These are phyloP conservation scores for Pseudogymnoascus destructans DNA, from an alignment of 2,329 filamentous ascomycete genomes.

Conservation along the genomic window DNA sequence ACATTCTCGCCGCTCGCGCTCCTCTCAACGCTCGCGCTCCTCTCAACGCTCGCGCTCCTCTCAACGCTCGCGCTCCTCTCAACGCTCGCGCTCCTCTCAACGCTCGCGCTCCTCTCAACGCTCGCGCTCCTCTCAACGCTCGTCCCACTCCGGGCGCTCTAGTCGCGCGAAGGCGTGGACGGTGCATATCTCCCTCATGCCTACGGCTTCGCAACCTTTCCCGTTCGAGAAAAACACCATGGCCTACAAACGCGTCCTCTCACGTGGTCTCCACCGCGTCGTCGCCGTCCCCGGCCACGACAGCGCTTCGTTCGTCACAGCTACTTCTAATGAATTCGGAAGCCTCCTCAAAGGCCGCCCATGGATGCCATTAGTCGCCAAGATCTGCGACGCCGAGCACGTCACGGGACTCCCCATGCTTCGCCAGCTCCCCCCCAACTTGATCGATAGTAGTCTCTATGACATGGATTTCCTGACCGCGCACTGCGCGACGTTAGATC, in stretches of 20 bases:
- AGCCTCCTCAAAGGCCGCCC: slow-evolving; percentile 35
- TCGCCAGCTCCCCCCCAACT: slow-evolving; percentile 35
- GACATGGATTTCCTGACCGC: slow-evolving; percentile 38
- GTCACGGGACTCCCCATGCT: slow-evolving; percentile 46
- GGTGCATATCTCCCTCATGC: slow-evolving; percentile 46
- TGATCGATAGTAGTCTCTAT: slow-evolving; percentile 31
- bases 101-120: background rate
- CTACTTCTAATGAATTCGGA: slow-evolving; percentile 38
- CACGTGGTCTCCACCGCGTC: slow-evolving; percentile 45
- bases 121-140: slow-evolving; percentile 6
- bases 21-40: slow-evolving; percentile 9
- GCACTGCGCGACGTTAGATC: slow-evolving; percentile 43
- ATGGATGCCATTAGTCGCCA: slow-evolving; percentile 47
- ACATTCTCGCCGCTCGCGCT: slow-evolving; percentile 6
- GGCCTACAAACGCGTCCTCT: slow-evolving; percentile 47
- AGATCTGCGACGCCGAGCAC: slow-evolving; percentile 41
- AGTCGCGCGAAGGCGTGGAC: slow-evolving; percentile 37
- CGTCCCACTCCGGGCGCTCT: slow-evolving; percentile 16
- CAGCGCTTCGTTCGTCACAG: slow-evolving; percentile 35
- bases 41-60: slow-evolving; percentile 9
- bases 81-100: background rate
- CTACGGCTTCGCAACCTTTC: slow-evolving; percentile 39
- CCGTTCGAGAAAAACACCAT: slow-evolving; percentile 49
- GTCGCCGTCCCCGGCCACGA: slow-evolving; percentile 39
- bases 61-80: slow-evolving; percentile 8